phyloP scores from a whole-genome alignment of 2,329 filamentous ascomycete species.

The Lachnellula cervina region DNA sequence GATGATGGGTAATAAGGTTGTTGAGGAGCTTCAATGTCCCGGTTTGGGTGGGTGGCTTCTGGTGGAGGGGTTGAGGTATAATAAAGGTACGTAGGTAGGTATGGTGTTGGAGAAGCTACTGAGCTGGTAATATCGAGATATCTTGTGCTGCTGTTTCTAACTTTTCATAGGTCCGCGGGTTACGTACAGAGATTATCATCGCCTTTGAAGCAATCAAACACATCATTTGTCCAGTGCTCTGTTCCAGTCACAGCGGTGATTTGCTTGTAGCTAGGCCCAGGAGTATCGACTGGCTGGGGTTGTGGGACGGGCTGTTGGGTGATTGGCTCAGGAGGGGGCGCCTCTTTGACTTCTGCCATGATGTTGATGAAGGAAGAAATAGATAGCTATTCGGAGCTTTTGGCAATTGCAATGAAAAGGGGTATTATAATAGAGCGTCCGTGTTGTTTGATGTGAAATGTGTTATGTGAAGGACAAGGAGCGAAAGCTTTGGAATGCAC shows the following conservation, averaged over 20 bases:
- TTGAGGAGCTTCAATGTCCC: too few species aligned
- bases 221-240: constrained; percentile 16
- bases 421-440: neutral
- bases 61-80: too few species aligned
- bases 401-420: neutral
- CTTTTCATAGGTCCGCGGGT: neutral
- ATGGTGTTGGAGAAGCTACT: too few species aligned
- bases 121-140: neutral
- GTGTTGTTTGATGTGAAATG: too few species aligned
- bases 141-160: neutral
- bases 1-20: too few species aligned
- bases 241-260: constrained; percentile 9
- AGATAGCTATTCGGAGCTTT: neutral
- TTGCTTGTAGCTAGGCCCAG: constrained; percentile 6
- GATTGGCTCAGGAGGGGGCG: neutral
- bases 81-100: too few species aligned
- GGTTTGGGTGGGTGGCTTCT: too few species aligned
- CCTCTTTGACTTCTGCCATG: constrained; percentile 12
- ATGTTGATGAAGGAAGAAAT: neutral
- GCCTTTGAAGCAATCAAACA: constrained; percentile 23
- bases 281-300: neutral
- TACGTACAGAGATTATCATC: constrained; percentile 21
- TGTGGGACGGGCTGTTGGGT: constrained; percentile 1
- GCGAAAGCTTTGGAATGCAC: too few species aligned
- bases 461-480: too few species aligned